Evolutionary conservation across 441 rosid genomes (phyloP).

Genomic region (Populus hybrid): DNA sequence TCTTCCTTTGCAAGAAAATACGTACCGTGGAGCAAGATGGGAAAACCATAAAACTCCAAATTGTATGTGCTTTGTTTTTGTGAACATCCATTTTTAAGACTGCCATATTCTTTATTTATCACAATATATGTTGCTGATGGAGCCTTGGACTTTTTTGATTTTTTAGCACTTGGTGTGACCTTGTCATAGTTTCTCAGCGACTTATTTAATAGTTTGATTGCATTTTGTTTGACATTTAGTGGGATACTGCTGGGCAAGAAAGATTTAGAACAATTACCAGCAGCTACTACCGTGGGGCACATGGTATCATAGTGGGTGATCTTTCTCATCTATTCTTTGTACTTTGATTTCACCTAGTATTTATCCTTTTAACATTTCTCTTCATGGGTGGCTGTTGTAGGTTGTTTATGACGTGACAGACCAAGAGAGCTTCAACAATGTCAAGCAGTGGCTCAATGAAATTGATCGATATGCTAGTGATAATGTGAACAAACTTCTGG

Average conservation of each 20-base stretch:
- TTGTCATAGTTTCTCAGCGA: not conserved
- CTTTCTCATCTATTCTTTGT: not conserved
- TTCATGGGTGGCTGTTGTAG: conserved; percentile 23
- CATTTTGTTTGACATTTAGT: conserved; percentile 28
- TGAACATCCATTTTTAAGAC: not conserved
- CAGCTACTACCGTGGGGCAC: conserved; percentile 72
- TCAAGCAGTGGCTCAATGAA: conserved; percentile 80
- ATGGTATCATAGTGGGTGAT: conserved; percentile 52
- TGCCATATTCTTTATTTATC: not conserved
- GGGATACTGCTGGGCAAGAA: conserved; percentile 81
- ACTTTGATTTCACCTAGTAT: not conserved
- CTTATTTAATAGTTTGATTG: not conserved
- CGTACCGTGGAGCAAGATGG: conserved; percentile 98
- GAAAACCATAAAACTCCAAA: conserved; percentile 91
- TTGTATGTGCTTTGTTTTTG: conserved; percentile 41
- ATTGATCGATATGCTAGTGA: conserved; percentile 83
- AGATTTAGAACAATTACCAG: conserved; percentile 69
- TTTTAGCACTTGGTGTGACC: not conserved
- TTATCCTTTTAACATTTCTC: not conserved
- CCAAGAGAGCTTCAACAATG: conserved; percentile 18
- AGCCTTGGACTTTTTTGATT: not conserved
- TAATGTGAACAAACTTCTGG: conserved; percentile 78
- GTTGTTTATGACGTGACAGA: conserved; percentile 82
- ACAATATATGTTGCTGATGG: not conserved
- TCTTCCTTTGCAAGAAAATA: conserved; percentile 54